phyloP scores from a whole-genome alignment of 345 rosid genomes.

The Salix arbutifolia region DNA sequence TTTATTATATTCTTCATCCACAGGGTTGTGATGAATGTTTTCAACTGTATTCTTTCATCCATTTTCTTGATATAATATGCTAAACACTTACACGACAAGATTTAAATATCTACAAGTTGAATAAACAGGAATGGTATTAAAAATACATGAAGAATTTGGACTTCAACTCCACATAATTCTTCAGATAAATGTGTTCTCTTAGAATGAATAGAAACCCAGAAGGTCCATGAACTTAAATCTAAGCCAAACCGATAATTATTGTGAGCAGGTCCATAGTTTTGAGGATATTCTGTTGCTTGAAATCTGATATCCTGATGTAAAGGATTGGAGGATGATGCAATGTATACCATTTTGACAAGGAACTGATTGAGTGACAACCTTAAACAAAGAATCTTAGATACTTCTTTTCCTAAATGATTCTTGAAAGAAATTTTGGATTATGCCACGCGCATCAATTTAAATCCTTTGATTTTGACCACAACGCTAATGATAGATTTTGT shows the following conservation, averaged over 20 bases:
- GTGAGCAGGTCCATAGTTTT: neutral
- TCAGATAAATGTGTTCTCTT: too few relatives aligned
- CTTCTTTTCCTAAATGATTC: neutral
- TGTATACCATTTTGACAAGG: neutral
- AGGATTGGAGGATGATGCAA: conserved; percentile 11
- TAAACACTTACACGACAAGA: too few relatives aligned
- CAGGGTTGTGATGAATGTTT: too few relatives aligned
- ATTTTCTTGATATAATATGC: too few relatives aligned
- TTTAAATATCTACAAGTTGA: too few relatives aligned
- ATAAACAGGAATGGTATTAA: too few relatives aligned
- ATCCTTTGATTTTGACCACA: conserved; percentile 8
- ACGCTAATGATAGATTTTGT: neutral
- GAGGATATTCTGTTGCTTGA: neutral
- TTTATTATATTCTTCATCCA: too few relatives aligned
- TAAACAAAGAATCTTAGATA: neutral
- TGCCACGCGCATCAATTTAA: neutral
- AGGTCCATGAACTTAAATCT: too few relatives aligned
- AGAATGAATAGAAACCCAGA: too few relatives aligned
- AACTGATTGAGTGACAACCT: neutral
- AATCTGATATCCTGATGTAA: conserved; percentile 6
- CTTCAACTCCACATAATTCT: too few relatives aligned
- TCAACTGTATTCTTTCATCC: too few relatives aligned
- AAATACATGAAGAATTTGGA: too few relatives aligned
- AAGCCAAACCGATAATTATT: neutral
- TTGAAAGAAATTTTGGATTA: neutral